Evolutionary conservation across 1,284 basidiomycete species (phyloP), one percentile per base, ranked within the genome.

Genomic region (Rhodotorula sp.): DNA sequence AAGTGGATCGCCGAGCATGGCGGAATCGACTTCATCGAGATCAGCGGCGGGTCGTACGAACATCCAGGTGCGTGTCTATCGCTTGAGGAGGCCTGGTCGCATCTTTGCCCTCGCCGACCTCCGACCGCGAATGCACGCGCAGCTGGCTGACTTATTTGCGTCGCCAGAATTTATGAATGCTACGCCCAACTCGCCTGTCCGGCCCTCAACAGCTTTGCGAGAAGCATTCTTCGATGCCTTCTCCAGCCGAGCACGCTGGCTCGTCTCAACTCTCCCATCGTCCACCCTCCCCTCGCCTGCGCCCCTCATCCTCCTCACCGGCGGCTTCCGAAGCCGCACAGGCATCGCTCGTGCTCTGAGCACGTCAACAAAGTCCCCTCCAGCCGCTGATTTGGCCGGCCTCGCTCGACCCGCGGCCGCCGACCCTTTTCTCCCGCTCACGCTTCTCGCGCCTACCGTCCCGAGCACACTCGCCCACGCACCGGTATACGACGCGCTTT

Each of bases 1-100:
- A 80, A 82, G 46, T 81, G 85, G 68, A 87, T 95, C 54, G 86
- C 89, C 0, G 81, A 82, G 42, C 91, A 89, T 86, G 84, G 84
- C 1, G 81, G 82, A 17, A 80, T 93, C 1, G 92, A 93, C 80
- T 91, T 92, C 80, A 88, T 95, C 64, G 91, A 94, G 81, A 87
- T 95, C 70, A 92, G 89, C 73, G 93, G 92, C 7, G 92, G 92
- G 3, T 89, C 90, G 78, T 95, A 95, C 77, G 91, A 93, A 79
- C 86, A 85, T 42, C 90, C 91, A 74, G 87, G 90, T 88, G 78
- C 61, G 84, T 50, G 3, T 13, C 4, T 4, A 5, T 21, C 57
- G 59, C 72, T 45, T 64, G 14, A 48, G 17, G 0, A 17, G 14
- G 16, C 3, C 17, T 23, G 12, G 3, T 16, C 34, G 41, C 17